These are phyloP conservation scores for Lepidium africanum DNA, from an alignment of 345 rosid genomes.

Conservation along the genomic window DNA sequence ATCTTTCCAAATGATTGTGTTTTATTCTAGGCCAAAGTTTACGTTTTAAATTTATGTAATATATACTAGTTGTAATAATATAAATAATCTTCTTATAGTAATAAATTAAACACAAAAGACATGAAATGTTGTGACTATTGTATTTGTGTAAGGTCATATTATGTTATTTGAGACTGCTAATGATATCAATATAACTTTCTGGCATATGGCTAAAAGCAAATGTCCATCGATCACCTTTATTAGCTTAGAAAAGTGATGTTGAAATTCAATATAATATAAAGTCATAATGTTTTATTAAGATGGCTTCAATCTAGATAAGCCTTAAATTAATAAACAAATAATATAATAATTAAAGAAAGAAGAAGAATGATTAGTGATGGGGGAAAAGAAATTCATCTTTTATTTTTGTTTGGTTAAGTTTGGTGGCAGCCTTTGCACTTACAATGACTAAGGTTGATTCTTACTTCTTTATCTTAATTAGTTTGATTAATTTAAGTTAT, in stretches of 20 bases:
- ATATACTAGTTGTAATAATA: background rate
- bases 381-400: slow-evolving; percentile 12
- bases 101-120: background rate
- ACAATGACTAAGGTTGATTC: slow-evolving; percentile 24
- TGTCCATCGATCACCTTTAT: slow-evolving; percentile 11
- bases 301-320: slow-evolving; percentile 28
- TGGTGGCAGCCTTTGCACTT: slow-evolving; percentile 27
- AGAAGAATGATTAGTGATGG: slow-evolving; percentile 24
- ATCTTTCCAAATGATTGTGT: slow-evolving; percentile 1
- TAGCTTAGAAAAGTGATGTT: slow-evolving; percentile 1
- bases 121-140: slow-evolving; percentile 18
- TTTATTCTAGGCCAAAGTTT: background rate
- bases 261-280: slow-evolving; percentile 1
- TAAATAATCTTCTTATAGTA: background rate
- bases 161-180: slow-evolving; percentile 7
- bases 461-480: background rate
- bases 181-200: slow-evolving; percentile 12
- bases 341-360: slow-evolving; percentile 7
- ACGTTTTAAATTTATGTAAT: background rate
- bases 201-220: slow-evolving; percentile 15
- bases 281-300: slow-evolving; percentile 11
- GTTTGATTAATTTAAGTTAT: background rate
- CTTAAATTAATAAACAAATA: slow-evolving; percentile 9
- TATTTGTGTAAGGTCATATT: slow-evolving; percentile 20
- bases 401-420: slow-evolving; percentile 16